Percentiles rank a stretch among this genome's conserved stretches.
Evolutionary conservation across 257 asterid genomes (phyloP).

Genomic region (Perilla frutescens): DNA sequence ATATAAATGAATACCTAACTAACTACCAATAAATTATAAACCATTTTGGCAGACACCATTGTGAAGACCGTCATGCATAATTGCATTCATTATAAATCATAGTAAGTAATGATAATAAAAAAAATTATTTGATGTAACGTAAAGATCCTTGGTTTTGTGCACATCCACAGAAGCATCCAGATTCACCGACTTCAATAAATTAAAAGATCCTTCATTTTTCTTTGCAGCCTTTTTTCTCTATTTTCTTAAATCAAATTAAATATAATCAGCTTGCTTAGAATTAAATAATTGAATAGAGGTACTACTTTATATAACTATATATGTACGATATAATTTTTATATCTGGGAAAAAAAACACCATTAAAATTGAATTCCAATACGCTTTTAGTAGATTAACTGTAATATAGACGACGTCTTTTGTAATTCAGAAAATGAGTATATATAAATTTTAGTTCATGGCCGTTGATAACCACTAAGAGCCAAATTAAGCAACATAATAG

Average conservation of each 20-base stretch:
- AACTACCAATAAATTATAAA: slow-evolving; percentile 28
- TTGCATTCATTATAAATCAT: slow-evolving; percentile 19
- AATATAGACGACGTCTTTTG: no score
- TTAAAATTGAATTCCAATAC: no score
- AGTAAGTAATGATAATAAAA: slow-evolving; percentile 22
- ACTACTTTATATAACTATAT: no score
- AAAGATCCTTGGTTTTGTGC: slow-evolving; percentile 27
- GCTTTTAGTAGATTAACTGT: no score
- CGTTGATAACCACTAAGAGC: neutral
- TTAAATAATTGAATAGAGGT: no score
- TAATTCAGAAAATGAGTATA: neutral
- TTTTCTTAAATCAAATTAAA: no score
- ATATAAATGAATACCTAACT: slow-evolving; percentile 36
- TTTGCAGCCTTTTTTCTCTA: no score
- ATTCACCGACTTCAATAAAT: neutral
- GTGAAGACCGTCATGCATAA: slow-evolving; percentile 31
- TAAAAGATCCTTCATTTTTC: neutral
- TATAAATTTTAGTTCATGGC: neutral
- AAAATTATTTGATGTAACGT: slow-evolving; percentile 33
- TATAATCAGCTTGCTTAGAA: no score
- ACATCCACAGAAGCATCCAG: neutral
- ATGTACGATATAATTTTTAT: no score
- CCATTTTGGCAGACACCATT: slow-evolving; percentile 26
- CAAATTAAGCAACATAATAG: slow-evolving; percentile 3
- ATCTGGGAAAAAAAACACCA: no score